Evolutionary conservation across 352 stramenopile genomes (phyloP), one percentile per base, ranked within the genome.

Genomic region (Plasmopara viticola): DNA sequence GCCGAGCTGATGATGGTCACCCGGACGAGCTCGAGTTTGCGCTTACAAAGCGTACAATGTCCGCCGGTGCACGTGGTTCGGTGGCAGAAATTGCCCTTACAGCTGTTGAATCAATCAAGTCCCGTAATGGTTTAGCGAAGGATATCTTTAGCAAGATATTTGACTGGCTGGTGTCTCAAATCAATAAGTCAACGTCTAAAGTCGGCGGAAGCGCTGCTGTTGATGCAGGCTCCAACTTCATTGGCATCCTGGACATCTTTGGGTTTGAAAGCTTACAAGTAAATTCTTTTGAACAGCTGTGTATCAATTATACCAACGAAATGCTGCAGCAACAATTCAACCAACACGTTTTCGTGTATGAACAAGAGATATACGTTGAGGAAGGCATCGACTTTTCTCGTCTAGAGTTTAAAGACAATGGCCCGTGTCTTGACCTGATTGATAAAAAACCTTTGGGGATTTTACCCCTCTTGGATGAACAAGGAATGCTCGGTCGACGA

Each of bases 181-280:
- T 98, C 66, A 98, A 98, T 69, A 81, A 74, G 17, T 91, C 82
- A 15, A 95, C 87, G 17, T 73, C 80, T 17, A 82, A 96, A 28
- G 78, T 92, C 29, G 55, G 53, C 0, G 57, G 59, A 5, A 58
- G 35, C 25, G 53, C 46, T 5, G 57, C 46, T 7, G 61, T 57
- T 1, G 59, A 56, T 9, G 62, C 48, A 5, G 64, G 76, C 5
- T 67, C 68, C 20, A 86, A 80, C 40, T 93, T 97, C 51, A 98
- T 98, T 68, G 90, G 92, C 51, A 95, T 98, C 38, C 67, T 98
- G 39, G 95, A 98, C 72, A 98, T 98, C 44, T 98, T 98, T 66
- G 94, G 95, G 4, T 98, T 98, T 64, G 95, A 99, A 70, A 92
- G 76, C 37, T 84, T 98, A 49, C 75, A 96, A 57, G 70, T 86